These are phyloP conservation scores for Cladosporium sp. DNA, from an alignment of 2,329 filamentous ascomycete species.

Conservation along the genomic window DNA sequence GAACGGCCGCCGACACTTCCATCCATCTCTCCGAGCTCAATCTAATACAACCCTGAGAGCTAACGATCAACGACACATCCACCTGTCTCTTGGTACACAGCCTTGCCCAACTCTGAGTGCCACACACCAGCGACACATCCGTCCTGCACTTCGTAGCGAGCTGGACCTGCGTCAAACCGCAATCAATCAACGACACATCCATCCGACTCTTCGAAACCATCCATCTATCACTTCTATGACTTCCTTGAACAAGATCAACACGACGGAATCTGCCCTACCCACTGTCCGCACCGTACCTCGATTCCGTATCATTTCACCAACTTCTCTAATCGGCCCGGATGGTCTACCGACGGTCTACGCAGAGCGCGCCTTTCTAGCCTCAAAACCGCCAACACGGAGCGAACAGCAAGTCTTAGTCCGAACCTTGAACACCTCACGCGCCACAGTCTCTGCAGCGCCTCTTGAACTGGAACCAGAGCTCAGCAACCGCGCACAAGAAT, in stretches of 20 bases:
- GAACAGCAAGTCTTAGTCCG: constrained; percentile 10
- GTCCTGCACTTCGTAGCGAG: not conserved
- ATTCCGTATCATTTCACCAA: not conserved
- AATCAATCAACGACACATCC: not conserved
- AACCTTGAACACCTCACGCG: constrained; percentile 17
- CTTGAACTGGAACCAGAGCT: constrained; percentile 12
- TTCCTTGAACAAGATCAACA: not conserved
- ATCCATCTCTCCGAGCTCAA: not conserved
- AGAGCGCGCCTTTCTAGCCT: not conserved
- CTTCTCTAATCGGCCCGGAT: not conserved
- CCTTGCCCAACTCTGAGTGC: not conserved
- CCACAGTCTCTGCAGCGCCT: not conserved
- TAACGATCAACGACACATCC: not conserved
- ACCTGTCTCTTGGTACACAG: not conserved
- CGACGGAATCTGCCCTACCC: not conserved
- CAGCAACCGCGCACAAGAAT: constrained; percentile 12
- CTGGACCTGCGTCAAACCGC: too few relatives aligned
- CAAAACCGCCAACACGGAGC: not conserved
- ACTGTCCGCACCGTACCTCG: not conserved
- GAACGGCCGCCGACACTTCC: not conserved
- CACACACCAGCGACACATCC: not conserved
- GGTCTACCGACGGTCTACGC: not conserved
- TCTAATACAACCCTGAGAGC: not conserved
- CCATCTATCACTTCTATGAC: not conserved
- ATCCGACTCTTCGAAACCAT: not conserved